phyloP scores from a whole-genome alignment of 225 moss, liverwort and hornwort species.

The Climacium dendroides region DNA sequence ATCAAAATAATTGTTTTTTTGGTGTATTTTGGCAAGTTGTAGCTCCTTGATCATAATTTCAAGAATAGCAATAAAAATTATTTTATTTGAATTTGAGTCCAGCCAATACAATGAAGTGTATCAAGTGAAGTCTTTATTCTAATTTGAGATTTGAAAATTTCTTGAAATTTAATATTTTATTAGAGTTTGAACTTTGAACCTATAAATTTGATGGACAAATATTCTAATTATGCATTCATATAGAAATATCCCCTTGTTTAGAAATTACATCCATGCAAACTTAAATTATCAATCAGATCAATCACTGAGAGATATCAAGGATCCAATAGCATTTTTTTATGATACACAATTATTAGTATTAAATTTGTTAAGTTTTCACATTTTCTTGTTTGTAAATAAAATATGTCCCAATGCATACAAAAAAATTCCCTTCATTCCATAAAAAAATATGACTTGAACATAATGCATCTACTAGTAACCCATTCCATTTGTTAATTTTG shows the following conservation, averaged over 20 bases:
- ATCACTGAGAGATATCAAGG: no score
- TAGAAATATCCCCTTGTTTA: background rate
- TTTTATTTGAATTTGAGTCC: background rate
- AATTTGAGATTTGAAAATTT: background rate
- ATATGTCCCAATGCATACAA: accelerated
- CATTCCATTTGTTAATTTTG: background rate
- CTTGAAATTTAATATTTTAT: no score
- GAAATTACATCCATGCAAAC: no score
- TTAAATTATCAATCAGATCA: background rate
- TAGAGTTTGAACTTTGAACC: background rate
- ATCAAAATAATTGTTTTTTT: background rate
- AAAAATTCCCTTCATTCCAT: accelerated
- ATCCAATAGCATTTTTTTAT: background rate
- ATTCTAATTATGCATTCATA: background rate
- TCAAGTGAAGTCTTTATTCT: background rate
- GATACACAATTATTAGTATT: accelerated
- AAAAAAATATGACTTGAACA: background rate
- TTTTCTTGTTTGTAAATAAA: background rate
- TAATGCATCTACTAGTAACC: background rate
- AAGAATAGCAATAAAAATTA: background rate
- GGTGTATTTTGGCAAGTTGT: background rate
- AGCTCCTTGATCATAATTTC: background rate
- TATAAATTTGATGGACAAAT: background rate
- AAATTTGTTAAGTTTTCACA: background rate
- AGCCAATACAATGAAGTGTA: background rate